A percentile compares a stretch with the other conserved stretches of the same genome.
These are phyloP conservation scores for Periconia sp. DNA, from an alignment of 2,329 filamentous ascomycete species.

Conservation along the genomic window DNA sequence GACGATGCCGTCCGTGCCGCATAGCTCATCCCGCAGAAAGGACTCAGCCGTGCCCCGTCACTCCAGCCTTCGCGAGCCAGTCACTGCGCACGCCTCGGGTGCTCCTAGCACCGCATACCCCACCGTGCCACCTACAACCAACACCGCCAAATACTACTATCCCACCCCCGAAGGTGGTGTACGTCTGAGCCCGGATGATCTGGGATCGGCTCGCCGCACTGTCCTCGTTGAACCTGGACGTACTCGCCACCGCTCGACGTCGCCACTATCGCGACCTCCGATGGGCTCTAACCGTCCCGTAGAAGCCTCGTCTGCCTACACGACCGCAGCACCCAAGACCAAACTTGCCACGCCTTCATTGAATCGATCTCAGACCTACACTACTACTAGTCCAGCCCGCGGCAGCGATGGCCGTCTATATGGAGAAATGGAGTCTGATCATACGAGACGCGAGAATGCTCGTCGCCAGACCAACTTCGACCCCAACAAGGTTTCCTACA, in stretches of 20 bases:
- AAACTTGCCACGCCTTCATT: no score
- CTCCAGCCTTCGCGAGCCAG: conserved; percentile 40
- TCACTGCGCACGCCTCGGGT: conserved; percentile 24
- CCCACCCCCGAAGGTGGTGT: conserved; percentile 30
- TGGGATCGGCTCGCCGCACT: conserved; percentile 31
- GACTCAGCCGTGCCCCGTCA: conserved; percentile 25
- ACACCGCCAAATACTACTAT: conserved; percentile 38
- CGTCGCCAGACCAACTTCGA: conserved; percentile 37
- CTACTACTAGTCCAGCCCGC: no score
- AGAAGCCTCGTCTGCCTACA: conserved; percentile 21
- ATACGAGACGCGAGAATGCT: conserved; percentile 17
- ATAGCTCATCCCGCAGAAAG: conserved; percentile 33
- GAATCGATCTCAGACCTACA: no score
- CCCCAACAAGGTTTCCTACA: conserved; percentile 39
- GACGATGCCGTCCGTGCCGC: conserved; percentile 47
- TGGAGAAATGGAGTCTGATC: conserved; percentile 31
- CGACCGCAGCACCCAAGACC: conserved; percentile 16
- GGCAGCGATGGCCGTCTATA: conserved; percentile 30
- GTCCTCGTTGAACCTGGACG: conserved; percentile 39
- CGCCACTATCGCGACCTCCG: conserved; percentile 39
- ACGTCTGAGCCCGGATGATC: conserved; percentile 26
- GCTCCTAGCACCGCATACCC: conserved; percentile 27
- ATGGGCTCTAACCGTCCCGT: conserved; percentile 38
- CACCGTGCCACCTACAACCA: conserved; percentile 25
- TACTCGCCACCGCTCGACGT: conserved; percentile 30